Evolutionary conservation across 116 monocot species (phyloP), one percentile per base, ranked within the genome.

Genomic region (Cymodocea nodosa): DNA sequence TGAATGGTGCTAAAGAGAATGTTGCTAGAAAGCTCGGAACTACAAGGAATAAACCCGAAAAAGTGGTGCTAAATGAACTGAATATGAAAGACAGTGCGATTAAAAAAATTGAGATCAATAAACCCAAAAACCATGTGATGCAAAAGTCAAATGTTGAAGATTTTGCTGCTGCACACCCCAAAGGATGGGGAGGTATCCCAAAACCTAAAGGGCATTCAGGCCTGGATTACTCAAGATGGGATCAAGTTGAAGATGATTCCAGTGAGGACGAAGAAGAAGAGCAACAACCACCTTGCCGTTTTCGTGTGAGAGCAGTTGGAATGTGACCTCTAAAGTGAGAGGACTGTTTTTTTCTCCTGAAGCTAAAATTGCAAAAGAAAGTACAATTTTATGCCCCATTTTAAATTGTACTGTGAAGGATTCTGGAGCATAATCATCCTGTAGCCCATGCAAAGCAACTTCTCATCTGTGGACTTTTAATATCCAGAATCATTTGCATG

Each of bases 221-320:
- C 24, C 78, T 97, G 64, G 92, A 97, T 73, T 97, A 97, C 59
- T 97, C 97, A 0, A 76, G 86, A 49, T 97, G 97, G 97, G 97
- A 97, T 60, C 81, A 71, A 56, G 90, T 97, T 0, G 83, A 83
- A 65, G 88, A 78, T 74, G 97, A 78, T 71, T 97, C 91, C 11
- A 97, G 88, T 68, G 86, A 83, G 57, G 84, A 87, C 12, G 83
- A 76, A 23, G 90, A 87, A 49, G 85, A 81, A 48, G 69, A 80
- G 22, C 67, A 78, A 60, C 74, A 79, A 68, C 92, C 88, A 50
- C 85, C 77, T 67, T 86, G 91, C 60, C 71, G 82, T 8, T 97
- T 97, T 52, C 84, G 92, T 73, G 82, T 97, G 52, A 79, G 84
- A 76, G 86, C 81, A 61, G 80, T 84, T 34, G 85, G 92, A 30